Conservation (phyloP, 129 eudicot genomes). For the Lactuca sativa region DNA sequence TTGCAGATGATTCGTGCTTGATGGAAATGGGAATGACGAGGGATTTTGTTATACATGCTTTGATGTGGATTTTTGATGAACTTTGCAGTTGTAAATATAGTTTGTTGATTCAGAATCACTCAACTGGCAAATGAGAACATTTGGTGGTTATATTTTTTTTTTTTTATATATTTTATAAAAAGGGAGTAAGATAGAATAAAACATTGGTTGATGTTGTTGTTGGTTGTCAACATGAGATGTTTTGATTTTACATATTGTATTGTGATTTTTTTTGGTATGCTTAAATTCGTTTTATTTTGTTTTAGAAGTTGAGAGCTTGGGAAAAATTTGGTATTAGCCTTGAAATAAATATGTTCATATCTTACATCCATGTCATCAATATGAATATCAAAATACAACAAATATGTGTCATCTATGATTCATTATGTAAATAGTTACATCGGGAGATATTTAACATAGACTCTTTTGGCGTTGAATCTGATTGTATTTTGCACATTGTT, state of each 20-base stretch:
- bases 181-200: slow-evolving; percentile 33
- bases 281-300: neutral
- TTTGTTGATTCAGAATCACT: slow-evolving; percentile 8
- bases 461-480: neutral
- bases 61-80: neutral
- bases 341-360: neutral
- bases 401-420: too few species aligned
- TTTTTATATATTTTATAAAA: neutral
- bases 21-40: slow-evolving; percentile 23
- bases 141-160: slow-evolving; percentile 16
- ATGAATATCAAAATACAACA: too few species aligned
- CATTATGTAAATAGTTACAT: too few species aligned
- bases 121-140: slow-evolving; percentile 13
- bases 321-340: neutral
- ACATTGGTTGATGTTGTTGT: slow-evolving; percentile 26
- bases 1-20: slow-evolving; percentile 74
- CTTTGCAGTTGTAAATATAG: slow-evolving; percentile 38
- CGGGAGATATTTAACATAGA: too few species aligned
- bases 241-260: slow-evolving; percentile 2
- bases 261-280: neutral
- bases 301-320: neutral
- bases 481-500: neutral
- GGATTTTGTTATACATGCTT: neutral
- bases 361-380: neutral
- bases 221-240: slow-evolving; percentile 18